phyloP scores from a whole-genome alignment of 78 protist genomes.

The slime mould (Dictyostelium discoideum) region DNA sequence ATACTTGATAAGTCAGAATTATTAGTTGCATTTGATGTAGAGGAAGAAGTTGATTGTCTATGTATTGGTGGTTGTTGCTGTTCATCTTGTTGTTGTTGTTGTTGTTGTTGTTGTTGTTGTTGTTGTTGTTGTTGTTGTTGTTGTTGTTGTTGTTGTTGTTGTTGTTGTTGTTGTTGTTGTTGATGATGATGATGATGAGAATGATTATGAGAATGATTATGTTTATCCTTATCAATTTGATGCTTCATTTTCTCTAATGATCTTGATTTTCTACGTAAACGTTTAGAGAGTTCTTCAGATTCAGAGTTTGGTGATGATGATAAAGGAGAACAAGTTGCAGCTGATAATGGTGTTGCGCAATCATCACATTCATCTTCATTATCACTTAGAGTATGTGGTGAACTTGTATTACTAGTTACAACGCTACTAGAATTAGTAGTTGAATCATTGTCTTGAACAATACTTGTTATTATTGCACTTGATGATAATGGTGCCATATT shows the following conservation, averaged over 20 bases:
- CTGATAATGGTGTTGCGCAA: background rate
- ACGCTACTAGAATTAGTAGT: background rate
- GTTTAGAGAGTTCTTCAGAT: constrained; percentile 34
- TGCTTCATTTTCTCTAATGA: background rate
- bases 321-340: background rate
- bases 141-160: background rate
- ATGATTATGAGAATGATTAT: too few relatives aligned
- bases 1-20: background rate
- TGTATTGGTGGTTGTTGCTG: background rate
- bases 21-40: background rate
- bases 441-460: background rate
- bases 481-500: constrained; percentile 19
- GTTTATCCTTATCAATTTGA: background rate
- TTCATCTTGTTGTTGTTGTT: background rate
- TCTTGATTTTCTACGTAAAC: background rate
- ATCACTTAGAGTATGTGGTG: background rate
- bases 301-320: constrained; percentile 33
- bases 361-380: background rate
- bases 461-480: background rate
- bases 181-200: background rate
- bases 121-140: background rate
- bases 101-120: background rate
- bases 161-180: background rate
- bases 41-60: background rate
- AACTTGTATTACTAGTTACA: background rate